A percentile compares a stretch with the other conserved stretches of the same genome.
These are phyloP conservation scores for Phytophthora gonapodyides DNA, from an alignment of 352 stramenopile genomes.

Conservation along the genomic window DNA sequence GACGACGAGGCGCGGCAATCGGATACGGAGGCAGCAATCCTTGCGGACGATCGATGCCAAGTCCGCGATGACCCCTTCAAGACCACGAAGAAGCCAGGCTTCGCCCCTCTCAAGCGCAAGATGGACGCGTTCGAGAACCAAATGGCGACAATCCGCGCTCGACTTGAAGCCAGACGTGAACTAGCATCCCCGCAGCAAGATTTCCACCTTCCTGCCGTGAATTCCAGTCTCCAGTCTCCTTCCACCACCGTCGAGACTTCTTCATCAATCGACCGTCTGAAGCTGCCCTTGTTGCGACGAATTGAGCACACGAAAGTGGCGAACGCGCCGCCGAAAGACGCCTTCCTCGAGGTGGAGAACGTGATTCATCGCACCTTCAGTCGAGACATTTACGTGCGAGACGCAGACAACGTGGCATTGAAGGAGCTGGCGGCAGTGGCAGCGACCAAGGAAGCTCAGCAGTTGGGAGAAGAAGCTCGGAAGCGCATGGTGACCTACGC, in stretches of 20 bases:
- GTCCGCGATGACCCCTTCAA: constrained; percentile 2
- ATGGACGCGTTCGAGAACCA: constrained; percentile 52
- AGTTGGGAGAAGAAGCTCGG: constrained; percentile 59
- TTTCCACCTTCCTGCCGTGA: constrained; percentile 22
- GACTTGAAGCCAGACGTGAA: constrained; percentile 36
- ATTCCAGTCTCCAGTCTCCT: background rate
- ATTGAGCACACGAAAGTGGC: constrained; percentile 23
- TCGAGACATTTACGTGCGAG: constrained; percentile 38
- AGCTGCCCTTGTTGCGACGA: constrained; percentile 42
- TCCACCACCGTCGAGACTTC: background rate
- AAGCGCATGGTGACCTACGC: constrained; percentile 64
- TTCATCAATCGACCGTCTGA: constrained; percentile 19
- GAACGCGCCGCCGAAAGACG: constrained; percentile 26
- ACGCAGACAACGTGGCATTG: constrained; percentile 30
- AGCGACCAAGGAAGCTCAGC: constrained; percentile 47
- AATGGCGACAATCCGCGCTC: constrained; percentile 46
- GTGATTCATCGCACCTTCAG: constrained; percentile 38
- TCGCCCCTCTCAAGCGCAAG: constrained; percentile 23
- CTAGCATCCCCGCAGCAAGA: constrained; percentile 1
- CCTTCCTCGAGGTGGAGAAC: constrained; percentile 42
- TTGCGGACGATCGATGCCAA: constrained; percentile 13
- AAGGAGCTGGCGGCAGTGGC: constrained; percentile 39
- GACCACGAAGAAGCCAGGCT: constrained; percentile 1
- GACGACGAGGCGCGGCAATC: constrained; percentile 16
- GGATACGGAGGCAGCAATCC: constrained; percentile 2